A percentile compares a stretch with the other conserved stretches of the same genome.
Conservation (phyloP, 1,139 yeast species). For the Lodderomyces elongisporus region DNA sequence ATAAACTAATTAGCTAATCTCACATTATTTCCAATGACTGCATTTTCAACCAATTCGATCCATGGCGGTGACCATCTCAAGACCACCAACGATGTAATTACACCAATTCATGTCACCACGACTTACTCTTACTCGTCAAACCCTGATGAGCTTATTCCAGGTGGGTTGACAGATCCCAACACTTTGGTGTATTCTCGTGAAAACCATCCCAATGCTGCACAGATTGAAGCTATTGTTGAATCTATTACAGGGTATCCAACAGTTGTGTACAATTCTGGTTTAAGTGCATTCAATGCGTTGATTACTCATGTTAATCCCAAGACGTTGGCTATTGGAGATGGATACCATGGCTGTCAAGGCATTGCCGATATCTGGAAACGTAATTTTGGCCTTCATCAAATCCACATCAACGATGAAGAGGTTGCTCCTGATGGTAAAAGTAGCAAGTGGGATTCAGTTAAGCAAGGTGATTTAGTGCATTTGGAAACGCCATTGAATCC, state of each 20-base stretch:
- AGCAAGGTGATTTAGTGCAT: slow-evolving; percentile 72
- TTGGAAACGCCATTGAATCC: slow-evolving; percentile 90
- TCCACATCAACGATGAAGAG: slow-evolving; percentile 44
- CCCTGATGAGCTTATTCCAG: slow-evolving; percentile 48
- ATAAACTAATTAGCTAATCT: too few relatives aligned
- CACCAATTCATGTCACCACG: slow-evolving; percentile 80
- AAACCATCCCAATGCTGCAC: slow-evolving; percentile 64
- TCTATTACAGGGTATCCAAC: slow-evolving; percentile 54
- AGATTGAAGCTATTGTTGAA: slow-evolving; percentile 65
- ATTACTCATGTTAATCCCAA: slow-evolving; percentile 71
- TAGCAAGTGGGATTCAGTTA: slow-evolving; percentile 19
- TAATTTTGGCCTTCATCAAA: slow-evolving; percentile 52
- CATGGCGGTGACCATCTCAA: slow-evolving; percentile 57
- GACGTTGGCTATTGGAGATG: slow-evolving; percentile 66
- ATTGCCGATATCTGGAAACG: slow-evolving; percentile 60
- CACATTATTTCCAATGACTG: too few relatives aligned
- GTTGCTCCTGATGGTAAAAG: too few relatives aligned
- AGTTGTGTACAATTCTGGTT: slow-evolving; percentile 65
- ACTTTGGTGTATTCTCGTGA: slow-evolving; percentile 55
- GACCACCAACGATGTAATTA: slow-evolving; percentile 54
- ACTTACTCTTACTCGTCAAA: slow-evolving; percentile 64
- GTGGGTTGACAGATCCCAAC: slow-evolving; percentile 20
- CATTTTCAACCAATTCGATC: slow-evolving; percentile 48
- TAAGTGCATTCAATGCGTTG: slow-evolving; percentile 76
- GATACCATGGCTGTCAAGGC: slow-evolving; percentile 82